Evolutionary conservation across 1,284 basidiomycete genomes (phyloP).

Genomic region (Filobasidium uniguttulatum): DNA sequence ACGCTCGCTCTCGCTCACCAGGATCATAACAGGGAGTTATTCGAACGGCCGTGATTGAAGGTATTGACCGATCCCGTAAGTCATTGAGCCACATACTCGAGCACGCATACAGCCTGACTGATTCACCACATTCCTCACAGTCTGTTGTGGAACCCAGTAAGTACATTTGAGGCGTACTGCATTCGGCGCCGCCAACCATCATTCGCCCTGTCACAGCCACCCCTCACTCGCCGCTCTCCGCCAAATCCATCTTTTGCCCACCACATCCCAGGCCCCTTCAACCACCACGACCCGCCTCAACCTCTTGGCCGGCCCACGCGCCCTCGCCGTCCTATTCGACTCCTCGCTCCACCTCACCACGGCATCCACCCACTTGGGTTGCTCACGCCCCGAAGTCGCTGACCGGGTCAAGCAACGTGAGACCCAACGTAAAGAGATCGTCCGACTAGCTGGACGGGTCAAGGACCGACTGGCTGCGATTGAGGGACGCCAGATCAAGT

Average conservation of each 20-base stretch:
- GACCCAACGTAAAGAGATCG: slow-evolving; percentile 49
- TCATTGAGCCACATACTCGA: slow-evolving; percentile 15
- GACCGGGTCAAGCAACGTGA: slow-evolving; percentile 55
- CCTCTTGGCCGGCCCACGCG: slow-evolving; percentile 65
- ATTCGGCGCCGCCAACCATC: slow-evolving; percentile 45
- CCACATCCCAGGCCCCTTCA: slow-evolving; percentile 26
- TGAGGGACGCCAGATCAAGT: slow-evolving; percentile 43
- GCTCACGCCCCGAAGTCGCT: slow-evolving; percentile 50
- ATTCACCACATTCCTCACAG: slow-evolving; percentile 41
- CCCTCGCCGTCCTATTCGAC: slow-evolving; percentile 48
- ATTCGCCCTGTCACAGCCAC: slow-evolving; percentile 1
- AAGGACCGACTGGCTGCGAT: slow-evolving; percentile 53
- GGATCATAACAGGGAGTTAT: slow-evolving; percentile 59
- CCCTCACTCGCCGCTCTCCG: slow-evolving; percentile 27
- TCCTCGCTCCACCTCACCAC: slow-evolving; percentile 46
- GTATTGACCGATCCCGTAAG: slow-evolving; percentile 62
- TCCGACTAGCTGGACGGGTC: slow-evolving; percentile 51
- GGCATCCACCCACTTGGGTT: slow-evolving; percentile 50
- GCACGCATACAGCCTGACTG: background rate
- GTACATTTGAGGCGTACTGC: slow-evolving; percentile 10
- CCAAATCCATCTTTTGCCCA: slow-evolving; percentile 33
- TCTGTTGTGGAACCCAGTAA: slow-evolving; percentile 69
- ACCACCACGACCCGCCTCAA: slow-evolving; percentile 56
- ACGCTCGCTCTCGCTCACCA: no score
- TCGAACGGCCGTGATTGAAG: slow-evolving; percentile 64